Percentiles rank a stretch among this genome's conserved stretches.
Conservation (phyloP, 805 yeast genomes). For the Candida yuanshanica region DNA sequence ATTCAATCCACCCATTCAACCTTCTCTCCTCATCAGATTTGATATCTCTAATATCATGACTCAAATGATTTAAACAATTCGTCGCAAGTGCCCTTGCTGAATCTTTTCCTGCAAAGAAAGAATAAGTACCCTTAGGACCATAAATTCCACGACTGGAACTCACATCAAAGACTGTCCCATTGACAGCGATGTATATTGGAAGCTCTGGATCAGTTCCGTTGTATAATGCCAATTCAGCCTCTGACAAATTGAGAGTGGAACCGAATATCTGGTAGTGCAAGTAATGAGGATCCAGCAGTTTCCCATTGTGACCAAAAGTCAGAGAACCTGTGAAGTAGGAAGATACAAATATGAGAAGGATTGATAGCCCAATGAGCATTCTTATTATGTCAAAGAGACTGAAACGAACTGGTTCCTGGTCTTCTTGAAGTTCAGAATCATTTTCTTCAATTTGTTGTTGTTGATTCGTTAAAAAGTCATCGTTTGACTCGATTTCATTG, state of each 20-base stretch:
- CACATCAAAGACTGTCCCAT: constrained; percentile 54
- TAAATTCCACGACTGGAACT: constrained; percentile 35
- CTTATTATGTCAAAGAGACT: constrained; percentile 16
- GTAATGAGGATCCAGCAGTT: constrained; percentile 34
- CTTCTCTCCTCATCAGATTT: constrained; percentile 27
- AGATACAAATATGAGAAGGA: constrained; percentile 11
- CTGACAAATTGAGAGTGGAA: constrained; percentile 26
- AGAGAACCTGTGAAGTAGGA: constrained; percentile 15
- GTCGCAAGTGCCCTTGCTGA: constrained; percentile 53
- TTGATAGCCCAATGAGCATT: constrained; percentile 16
- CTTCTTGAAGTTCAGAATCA: too few species aligned
- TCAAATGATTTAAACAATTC: constrained; percentile 52
- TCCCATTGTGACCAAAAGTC: constrained; percentile 47
- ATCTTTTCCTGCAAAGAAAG: constrained; percentile 47
- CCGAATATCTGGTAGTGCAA: constrained; percentile 16
- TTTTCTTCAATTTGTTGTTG: not conserved
- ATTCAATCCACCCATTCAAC: constrained; percentile 23
- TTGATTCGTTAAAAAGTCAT: not conserved
- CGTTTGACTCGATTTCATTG: not conserved
- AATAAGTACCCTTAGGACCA: constrained; percentile 43
- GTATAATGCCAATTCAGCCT: constrained; percentile 33
- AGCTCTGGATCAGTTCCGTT: constrained; percentile 36
- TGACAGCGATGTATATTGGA: constrained; percentile 47
- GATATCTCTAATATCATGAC: constrained; percentile 48
- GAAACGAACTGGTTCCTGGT: constrained; percentile 1